Conservation (phyloP, 75 land plant species). For the Ceratopteris richardii region DNA sequence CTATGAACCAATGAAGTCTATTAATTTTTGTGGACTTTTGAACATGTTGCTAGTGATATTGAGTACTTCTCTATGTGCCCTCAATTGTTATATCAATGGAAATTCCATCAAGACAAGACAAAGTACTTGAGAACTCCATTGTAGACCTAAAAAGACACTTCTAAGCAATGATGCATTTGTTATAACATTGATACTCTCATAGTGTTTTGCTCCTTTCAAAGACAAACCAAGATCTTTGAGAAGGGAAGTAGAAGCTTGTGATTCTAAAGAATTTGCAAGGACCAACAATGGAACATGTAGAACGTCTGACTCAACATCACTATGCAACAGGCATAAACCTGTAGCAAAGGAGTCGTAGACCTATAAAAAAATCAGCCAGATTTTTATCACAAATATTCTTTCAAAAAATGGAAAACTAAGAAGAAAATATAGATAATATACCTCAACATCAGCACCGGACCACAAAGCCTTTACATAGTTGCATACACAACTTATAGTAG, state of each 20-base stretch:
- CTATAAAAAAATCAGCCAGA: too few relatives aligned
- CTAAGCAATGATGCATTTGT: conserved; percentile 30
- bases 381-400: neutral
- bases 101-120: too few relatives aligned
- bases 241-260: conserved; percentile 6
- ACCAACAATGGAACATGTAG: conserved; percentile 21
- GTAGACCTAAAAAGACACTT: conserved; percentile 21
- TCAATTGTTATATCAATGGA: conserved; percentile 40
- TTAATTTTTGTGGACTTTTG: too few relatives aligned
- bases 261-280: too few relatives aligned
- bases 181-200: too few relatives aligned
- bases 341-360: too few relatives aligned
- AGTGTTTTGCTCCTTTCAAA: conserved; percentile 24
- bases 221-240: conserved; percentile 17
- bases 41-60: neutral
- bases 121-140: neutral
- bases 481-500: conserved; percentile 30
- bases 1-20: conserved; percentile 15
- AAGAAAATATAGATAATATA: neutral
- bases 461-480: conserved; percentile 24
- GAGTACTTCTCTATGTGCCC: neutral
- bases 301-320: conserved; percentile 41
- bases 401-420: too few relatives aligned
- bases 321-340: conserved; percentile 32
- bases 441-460: conserved; percentile 42